phyloP scores from a whole-genome alignment of 148 eudicot species.

The Rhododendron ovatum region DNA sequence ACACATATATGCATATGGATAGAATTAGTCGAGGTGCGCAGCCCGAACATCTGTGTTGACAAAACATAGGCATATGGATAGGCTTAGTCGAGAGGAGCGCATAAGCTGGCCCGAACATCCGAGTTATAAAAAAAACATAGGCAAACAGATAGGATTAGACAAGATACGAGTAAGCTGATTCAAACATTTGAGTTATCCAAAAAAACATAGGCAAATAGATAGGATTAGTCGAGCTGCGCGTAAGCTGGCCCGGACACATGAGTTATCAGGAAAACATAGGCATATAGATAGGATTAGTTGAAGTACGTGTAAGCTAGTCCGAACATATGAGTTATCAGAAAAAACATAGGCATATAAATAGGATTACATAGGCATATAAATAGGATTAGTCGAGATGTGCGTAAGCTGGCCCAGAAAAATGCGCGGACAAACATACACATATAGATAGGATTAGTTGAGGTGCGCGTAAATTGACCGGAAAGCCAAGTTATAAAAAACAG shows the following conservation, averaged over 20 bases:
- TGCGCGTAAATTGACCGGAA: not conserved
- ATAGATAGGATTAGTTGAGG: not conserved
- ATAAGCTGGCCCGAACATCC: too few relatives aligned
- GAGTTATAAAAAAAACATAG: too few relatives aligned
- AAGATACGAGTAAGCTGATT: not conserved
- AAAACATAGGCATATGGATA: too few relatives aligned
- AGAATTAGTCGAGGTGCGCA: not conserved
- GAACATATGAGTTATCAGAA: too few relatives aligned
- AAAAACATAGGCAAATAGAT: not conserved
- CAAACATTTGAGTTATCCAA: not conserved
- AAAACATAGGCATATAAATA: not conserved
- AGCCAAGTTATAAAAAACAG: not conserved
- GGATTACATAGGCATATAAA: not conserved
- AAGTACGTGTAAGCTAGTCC: too few relatives aligned
- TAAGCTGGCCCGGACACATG: not conserved
- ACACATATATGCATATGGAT: not conserved
- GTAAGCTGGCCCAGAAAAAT: too few relatives aligned
- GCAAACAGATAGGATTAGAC: too few relatives aligned
- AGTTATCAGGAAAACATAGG: not conserved
- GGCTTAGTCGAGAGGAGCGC: too few relatives aligned
- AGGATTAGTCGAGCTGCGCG: not conserved
- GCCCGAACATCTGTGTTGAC: not conserved
- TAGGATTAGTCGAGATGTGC: too few relatives aligned
- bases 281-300: not conserved
- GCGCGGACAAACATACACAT: not conserved